These are phyloP conservation scores for Kurtzmaniella cleridarum DNA, from an alignment of 805 yeast genomes.

Conservation along the genomic window DNA sequence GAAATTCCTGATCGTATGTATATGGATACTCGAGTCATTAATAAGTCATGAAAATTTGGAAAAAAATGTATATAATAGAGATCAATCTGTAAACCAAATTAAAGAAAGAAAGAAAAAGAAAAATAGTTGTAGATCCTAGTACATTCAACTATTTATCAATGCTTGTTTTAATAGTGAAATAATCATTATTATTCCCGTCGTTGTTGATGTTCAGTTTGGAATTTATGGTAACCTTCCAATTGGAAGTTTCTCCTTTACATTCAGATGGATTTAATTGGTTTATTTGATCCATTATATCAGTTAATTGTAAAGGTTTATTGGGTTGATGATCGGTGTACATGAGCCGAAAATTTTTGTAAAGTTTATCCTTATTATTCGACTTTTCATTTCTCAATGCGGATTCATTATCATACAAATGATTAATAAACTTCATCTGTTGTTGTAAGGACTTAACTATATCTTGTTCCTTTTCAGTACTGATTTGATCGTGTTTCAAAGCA, in stretches of 20 bases:
- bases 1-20: conserved; percentile 70
- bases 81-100: too few relatives aligned
- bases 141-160: too few relatives aligned
- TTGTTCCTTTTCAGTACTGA: conserved; percentile 13
- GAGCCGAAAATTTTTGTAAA: conserved; percentile 24
- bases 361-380: conserved; percentile 12
- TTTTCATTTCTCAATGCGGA: conserved; percentile 4
- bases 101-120: conserved; percentile 4
- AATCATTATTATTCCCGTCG: conserved; percentile 4
- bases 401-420: conserved; percentile 22
- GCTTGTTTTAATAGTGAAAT: conserved; percentile 8
- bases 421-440: conserved; percentile 32
- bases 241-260: conserved; percentile 20
- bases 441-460: conserved; percentile 21
- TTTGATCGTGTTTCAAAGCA: conserved; percentile 21
- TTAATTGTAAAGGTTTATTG: conserved; percentile 15
- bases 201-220: conserved; percentile 1
- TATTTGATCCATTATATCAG: conserved; percentile 11
- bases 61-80: too few relatives aligned
- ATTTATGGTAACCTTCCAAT: conserved; percentile 3
- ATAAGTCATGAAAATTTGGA: neutral
- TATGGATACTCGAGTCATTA: conserved; percentile 69
- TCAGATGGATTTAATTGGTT: conserved; percentile 5
- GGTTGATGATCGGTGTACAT: conserved; percentile 28
- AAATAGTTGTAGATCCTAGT: conserved; percentile 1